Percentiles rank a stretch among this genome's conserved stretches.
These are phyloP conservation scores for Calonectria naviculata DNA, from an alignment of 2,329 filamentous ascomycete species.

Conservation along the genomic window DNA sequence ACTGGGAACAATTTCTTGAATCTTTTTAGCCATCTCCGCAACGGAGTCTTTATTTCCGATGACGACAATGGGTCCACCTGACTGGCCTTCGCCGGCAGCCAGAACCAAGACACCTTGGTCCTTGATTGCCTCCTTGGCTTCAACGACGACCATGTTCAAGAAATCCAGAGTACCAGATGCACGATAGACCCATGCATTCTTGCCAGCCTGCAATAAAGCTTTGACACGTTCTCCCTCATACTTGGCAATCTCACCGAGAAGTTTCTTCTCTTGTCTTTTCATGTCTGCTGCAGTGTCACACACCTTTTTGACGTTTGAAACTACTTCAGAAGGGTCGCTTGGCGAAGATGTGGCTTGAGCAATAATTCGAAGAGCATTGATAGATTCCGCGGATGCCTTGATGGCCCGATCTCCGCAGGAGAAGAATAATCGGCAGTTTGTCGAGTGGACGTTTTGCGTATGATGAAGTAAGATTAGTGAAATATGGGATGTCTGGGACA, in stretches of 20 bases:
- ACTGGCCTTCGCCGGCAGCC: constrained; percentile 40
- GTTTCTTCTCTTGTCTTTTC: constrained; percentile 40
- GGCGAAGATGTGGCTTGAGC: constrained; percentile 41
- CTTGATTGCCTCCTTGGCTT: constrained; percentile 33
- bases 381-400: constrained; percentile 31
- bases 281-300: constrained; percentile 31
- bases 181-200: constrained; percentile 39
- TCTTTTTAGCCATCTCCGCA: constrained; percentile 29
- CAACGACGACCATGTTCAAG: constrained; percentile 41
- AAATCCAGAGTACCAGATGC: constrained; percentile 42
- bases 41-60: constrained; percentile 37
- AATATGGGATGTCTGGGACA: constrained; percentile 45
- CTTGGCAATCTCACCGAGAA: constrained; percentile 41
- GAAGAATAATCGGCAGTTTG: constrained; percentile 45
- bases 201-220: constrained; percentile 20
- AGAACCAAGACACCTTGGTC: constrained; percentile 33
- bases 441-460: constrained; percentile 43
- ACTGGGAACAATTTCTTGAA: constrained; percentile 8
- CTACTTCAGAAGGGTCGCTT: constrained; percentile 33
- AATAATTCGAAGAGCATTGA: constrained; percentile 35
- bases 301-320: constrained; percentile 24
- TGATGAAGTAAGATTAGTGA: constrained; percentile 42
- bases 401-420: constrained; percentile 43
- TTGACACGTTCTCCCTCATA: constrained; percentile 40
- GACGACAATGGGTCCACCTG: constrained; percentile 38